Percentiles rank a stretch among this genome's conserved stretches.
phyloP scores from a whole-genome alignment of 2,329 filamentous ascomycete genomes.

The Aspergillus sergii region DNA sequence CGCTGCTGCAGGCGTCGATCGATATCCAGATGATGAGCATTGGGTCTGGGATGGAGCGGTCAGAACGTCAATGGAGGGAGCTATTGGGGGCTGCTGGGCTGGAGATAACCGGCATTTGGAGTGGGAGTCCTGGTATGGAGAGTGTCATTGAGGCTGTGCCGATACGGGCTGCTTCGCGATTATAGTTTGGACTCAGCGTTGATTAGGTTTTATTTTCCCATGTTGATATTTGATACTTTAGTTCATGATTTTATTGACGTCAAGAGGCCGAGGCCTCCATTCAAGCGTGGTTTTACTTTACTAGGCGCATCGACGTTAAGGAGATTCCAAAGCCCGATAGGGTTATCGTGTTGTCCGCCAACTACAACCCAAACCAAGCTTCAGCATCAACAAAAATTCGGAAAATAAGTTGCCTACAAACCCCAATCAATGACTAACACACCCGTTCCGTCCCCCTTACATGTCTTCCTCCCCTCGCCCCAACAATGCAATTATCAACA shows the following conservation, averaged over 20 bases:
- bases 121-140: slow-evolving; percentile 28
- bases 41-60: slow-evolving; percentile 36
- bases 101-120: slow-evolving; percentile 34
- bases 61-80: slow-evolving; percentile 35
- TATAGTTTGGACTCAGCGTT: background rate
- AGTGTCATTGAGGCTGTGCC: slow-evolving; percentile 33
- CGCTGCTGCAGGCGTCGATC: slow-evolving; percentile 32
- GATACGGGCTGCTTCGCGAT: background rate
- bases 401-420: background rate
- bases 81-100: slow-evolving; percentile 32
- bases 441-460: background rate
- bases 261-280: background rate
- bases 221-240: background rate
- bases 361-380: background rate
- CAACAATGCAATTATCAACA: background rate
- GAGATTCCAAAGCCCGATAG: background rate
- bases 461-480: background rate
- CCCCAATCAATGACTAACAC: background rate
- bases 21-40: slow-evolving; percentile 46
- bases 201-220: background rate
- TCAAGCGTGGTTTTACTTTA: too few species aligned
- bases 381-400: background rate
- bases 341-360: background rate
- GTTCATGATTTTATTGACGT: background rate
- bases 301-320: background rate